Percentiles rank a stretch among this genome's conserved stretches.
phyloP scores from a whole-genome alignment of 2,329 filamentous ascomycete genomes.

The Botrytis galanthina region DNA sequence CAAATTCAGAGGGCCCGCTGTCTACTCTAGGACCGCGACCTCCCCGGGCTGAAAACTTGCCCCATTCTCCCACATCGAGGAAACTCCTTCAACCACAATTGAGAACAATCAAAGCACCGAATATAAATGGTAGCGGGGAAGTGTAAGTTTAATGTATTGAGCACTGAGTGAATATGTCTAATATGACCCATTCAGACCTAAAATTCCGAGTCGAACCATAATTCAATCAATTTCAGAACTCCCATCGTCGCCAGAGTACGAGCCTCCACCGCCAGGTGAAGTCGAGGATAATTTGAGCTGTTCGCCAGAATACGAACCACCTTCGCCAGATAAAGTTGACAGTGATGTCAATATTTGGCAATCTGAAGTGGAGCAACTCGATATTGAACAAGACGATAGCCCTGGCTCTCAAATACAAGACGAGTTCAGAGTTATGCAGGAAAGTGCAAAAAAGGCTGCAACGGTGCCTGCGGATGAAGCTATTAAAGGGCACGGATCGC shows the following conservation, averaged over 20 bases:
- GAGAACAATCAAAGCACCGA: neutral
- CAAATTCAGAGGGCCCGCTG: neutral
- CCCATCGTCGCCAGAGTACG: slow-evolving; percentile 15
- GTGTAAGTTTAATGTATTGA: neutral
- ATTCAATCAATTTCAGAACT: neutral
- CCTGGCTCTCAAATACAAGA: slow-evolving; percentile 24
- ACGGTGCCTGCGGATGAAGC: neutral
- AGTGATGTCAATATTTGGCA: slow-evolving; percentile 8
- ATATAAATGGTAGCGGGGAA: neutral
- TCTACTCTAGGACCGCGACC: neutral
- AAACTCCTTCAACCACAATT: neutral
- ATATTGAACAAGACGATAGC: slow-evolving; percentile 17
- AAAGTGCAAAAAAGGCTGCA: slow-evolving; percentile 10
- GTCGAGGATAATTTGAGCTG: neutral
- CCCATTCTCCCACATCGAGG: neutral
- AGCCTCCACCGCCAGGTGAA: slow-evolving; percentile 19
- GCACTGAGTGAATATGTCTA: neutral
- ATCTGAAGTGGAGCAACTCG: slow-evolving; percentile 5
- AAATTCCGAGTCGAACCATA: neutral
- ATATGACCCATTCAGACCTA: neutral
- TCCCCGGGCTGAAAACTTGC: neutral
- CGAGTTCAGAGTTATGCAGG: slow-evolving; percentile 20
- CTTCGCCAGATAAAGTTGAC: slow-evolving; percentile 13
- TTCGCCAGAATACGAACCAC: slow-evolving; percentile 22
- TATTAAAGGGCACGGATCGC: neutral